Evolutionary conservation across 495 filamentous ascomycete species (phyloP), one percentile per base, ranked within the genome.

Genomic region (Hyaloscypha bicolor): DNA sequence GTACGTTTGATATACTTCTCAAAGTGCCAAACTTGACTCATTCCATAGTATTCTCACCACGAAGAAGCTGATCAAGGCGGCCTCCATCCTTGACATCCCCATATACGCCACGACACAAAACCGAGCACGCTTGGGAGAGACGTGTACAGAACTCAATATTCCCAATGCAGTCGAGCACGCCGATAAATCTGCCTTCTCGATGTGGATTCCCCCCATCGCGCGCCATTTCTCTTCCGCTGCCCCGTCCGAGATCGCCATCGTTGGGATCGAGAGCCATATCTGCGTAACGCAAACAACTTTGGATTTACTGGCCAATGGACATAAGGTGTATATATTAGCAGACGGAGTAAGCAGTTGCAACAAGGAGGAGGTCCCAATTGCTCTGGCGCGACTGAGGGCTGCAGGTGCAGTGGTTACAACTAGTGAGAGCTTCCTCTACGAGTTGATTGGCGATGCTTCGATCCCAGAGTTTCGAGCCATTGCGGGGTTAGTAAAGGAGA

Each of bases 191-290:
- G 82, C 86, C 25, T 99, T 98, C 83, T 91, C 88, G 68, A 99
- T 99, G 95, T 82, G 80, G 74, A 74, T 82, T 8, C 82, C 80
- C 4, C 55, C 75, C 11, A 77, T 90, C 42, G 75, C 82, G 0
- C 78, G 80, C 0, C 80, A 85, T 22, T 70, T 71, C 76, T 76
- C 72, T 19, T 73, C 76, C 5, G 58, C 76, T 2, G 35, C 58
- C 35, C 48, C 69, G 42, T 53, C 77, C 48, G 76, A 81, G 33
- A 77, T 91, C 25, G 88, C 83, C 12, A 82, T 94, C 61, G 89
- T 96, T 6, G 95, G 95, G 11, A 96, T 99, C 73, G 95, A 99
- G 78, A 84, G 86, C 30, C 95, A 99, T 76, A 94, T 99, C 73
- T 99, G 95, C 79, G 88, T 99, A 3, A 92, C 91, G 67, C 94